phyloP scores from a whole-genome alignment of 768 basidiomycete species.

The Gyrodon lividus region DNA sequence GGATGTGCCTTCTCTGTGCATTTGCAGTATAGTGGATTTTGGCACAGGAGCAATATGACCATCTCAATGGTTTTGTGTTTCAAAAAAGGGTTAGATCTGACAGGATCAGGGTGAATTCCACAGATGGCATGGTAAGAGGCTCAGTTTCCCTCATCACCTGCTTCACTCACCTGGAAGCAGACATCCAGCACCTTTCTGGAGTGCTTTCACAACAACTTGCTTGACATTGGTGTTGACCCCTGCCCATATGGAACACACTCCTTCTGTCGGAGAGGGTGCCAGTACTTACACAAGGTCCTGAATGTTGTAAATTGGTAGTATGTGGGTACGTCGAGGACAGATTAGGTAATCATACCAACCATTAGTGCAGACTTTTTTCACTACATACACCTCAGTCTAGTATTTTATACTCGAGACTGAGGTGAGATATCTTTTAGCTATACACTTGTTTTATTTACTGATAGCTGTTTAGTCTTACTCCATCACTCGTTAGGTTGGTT shows the following conservation, averaged over 20 bases:
- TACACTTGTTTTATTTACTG: too few relatives aligned
- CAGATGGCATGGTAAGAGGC: background rate
- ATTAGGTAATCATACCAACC: too few relatives aligned
- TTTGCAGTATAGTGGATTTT: constrained; percentile 27
- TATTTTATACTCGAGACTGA: too few relatives aligned
- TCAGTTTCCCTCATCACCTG: background rate
- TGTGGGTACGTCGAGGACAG: too few relatives aligned
- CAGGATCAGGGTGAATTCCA: background rate
- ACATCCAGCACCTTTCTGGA: constrained; percentile 35
- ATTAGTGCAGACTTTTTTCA: too few relatives aligned
- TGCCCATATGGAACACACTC: constrained; percentile 30
- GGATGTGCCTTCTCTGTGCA: constrained; percentile 36
- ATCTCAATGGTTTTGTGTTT: constrained; percentile 1
- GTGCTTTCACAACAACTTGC: constrained; percentile 39
- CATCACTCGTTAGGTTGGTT: too few relatives aligned
- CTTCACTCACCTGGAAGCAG: constrained; percentile 14
- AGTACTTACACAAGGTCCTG: constrained; percentile 32
- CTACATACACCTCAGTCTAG: too few relatives aligned
- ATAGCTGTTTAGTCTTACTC: too few relatives aligned
- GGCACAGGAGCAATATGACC: background rate
- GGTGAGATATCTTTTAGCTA: too few relatives aligned
- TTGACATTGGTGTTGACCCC: constrained; percentile 39
- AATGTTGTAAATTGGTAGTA: too few relatives aligned
- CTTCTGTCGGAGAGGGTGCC: constrained; percentile 41
- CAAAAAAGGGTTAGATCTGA: background rate